Evolutionary conservation across 2,329 filamentous ascomycete genomes (phyloP).

Genomic region (Beauveria sp.): DNA sequence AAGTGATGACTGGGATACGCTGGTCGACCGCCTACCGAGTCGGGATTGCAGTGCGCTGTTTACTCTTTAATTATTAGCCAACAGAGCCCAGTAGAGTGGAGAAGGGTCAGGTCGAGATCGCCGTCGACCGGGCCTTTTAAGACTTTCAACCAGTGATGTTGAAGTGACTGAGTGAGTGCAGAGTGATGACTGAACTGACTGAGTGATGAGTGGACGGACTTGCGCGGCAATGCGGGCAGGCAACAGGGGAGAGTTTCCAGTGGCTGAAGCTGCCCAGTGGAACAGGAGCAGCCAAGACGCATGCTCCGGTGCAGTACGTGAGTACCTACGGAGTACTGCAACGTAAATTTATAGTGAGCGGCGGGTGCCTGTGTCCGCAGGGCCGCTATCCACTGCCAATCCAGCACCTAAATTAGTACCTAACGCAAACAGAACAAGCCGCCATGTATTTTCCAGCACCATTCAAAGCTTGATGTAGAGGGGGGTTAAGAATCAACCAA

Average conservation of each 20-base stretch:
- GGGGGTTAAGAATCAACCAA: too few relatives aligned
- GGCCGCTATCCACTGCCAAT: background rate
- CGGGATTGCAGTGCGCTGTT: background rate
- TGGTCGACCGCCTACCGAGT: slow-evolving; percentile 1
- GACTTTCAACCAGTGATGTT: background rate
- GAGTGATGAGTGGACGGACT: background rate
- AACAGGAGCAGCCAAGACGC: background rate
- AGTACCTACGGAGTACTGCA: background rate
- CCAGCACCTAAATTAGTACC: too few relatives aligned
- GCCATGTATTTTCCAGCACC: too few relatives aligned
- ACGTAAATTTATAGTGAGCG: background rate
- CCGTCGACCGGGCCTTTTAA: background rate
- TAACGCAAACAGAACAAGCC: background rate
- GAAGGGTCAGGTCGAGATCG: background rate
- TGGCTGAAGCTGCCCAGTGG: background rate
- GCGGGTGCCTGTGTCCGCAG: background rate
- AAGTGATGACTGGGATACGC: background rate
- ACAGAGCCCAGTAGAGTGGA: background rate
- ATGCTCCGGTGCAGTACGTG: background rate
- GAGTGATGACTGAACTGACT: background rate
- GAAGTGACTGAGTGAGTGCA: too few relatives aligned
- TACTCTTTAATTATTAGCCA: background rate
- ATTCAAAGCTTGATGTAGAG: too few relatives aligned
- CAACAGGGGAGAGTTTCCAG: background rate
- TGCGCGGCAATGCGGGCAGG: background rate